A percentile compares a stretch with the other conserved stretches of the same genome.
Conservation (phyloP, 257 asterid species). For the Oldenlandia corymbosa region DNA sequence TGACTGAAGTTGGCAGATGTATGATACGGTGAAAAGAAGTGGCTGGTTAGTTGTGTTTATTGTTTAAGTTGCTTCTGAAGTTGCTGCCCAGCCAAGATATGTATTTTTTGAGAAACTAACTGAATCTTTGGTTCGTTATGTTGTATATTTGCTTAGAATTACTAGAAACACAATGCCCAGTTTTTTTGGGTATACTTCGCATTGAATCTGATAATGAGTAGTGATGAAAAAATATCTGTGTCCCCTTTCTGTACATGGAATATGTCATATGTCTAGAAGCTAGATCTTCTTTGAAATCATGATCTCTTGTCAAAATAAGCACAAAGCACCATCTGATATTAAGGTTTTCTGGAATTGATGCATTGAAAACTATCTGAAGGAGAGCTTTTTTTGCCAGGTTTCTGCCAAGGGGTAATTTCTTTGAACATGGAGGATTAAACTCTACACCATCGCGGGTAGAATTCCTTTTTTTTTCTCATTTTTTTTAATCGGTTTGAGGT, state of each 20-base stretch:
- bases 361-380: too few species aligned
- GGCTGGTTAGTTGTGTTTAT: constrained; percentile 80
- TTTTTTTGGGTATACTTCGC: constrained; percentile 96
- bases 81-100: not conserved
- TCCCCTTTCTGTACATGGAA: not conserved
- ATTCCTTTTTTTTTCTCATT: too few species aligned
- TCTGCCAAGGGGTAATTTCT: constrained; percentile 82
- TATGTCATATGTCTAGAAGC: not conserved
- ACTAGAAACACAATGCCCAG: constrained; percentile 93
- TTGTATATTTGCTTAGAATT: too few species aligned
- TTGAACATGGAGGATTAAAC: constrained; percentile 97
- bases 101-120: not conserved
- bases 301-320: too few species aligned
- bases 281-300: not conserved
- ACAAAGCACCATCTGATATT: too few species aligned
- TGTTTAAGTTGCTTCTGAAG: not conserved
- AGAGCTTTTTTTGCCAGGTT: constrained; percentile 25
- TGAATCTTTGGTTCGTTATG: too few species aligned
- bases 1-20: constrained; percentile 99
- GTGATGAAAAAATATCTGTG: constrained; percentile 52
- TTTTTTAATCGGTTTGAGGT: not conserved
- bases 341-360: too few species aligned
- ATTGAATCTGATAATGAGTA: constrained; percentile 74
- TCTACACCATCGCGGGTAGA: constrained; percentile 89
- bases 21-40: constrained; percentile 95